Evolutionary conservation across 176 grass and related monocot species (phyloP).

Genomic region (Oryza brachyantha): DNA sequence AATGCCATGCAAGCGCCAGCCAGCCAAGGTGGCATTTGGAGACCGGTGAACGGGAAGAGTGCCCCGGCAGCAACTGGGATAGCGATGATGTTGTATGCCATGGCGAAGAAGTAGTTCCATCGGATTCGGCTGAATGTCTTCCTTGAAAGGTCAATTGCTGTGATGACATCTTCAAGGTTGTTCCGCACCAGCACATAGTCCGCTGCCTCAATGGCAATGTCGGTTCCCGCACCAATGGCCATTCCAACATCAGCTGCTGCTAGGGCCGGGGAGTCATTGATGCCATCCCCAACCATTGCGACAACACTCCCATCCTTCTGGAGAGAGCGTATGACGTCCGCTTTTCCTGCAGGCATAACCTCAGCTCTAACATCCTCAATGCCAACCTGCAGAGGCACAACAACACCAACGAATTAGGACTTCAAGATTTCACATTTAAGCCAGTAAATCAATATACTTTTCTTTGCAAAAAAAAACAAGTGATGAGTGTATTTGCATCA

Average conservation of each 20-base stretch:
- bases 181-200: conserved; percentile 81
- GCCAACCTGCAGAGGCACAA: conserved; percentile 48
- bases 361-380: conserved; percentile 81
- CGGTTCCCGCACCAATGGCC: conserved; percentile 80
- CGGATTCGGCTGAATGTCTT: conserved; percentile 75
- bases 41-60: conserved; percentile 58
- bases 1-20: conserved; percentile 91
- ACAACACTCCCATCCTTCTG: conserved; percentile 63
- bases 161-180: conserved; percentile 91
- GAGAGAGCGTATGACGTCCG: conserved; percentile 44
- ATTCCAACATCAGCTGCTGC: conserved; percentile 83
- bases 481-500: neutral
- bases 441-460: neutral
- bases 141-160: conserved; percentile 86
- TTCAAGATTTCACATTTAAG: neutral
- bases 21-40: conserved; percentile 80
- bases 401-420: neutral
- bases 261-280: conserved; percentile 81
- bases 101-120: conserved; percentile 86
- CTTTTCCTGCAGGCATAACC: conserved; percentile 69
- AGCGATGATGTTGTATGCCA: conserved; percentile 63
- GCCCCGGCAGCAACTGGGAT: conserved; percentile 65
- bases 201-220: conserved; percentile 77
- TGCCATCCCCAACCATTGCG: conserved; percentile 82
- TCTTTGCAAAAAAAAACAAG: neutral